Conservation (phyloP, 805 yeast species). For the Yamadazyma kitorensis region DNA sequence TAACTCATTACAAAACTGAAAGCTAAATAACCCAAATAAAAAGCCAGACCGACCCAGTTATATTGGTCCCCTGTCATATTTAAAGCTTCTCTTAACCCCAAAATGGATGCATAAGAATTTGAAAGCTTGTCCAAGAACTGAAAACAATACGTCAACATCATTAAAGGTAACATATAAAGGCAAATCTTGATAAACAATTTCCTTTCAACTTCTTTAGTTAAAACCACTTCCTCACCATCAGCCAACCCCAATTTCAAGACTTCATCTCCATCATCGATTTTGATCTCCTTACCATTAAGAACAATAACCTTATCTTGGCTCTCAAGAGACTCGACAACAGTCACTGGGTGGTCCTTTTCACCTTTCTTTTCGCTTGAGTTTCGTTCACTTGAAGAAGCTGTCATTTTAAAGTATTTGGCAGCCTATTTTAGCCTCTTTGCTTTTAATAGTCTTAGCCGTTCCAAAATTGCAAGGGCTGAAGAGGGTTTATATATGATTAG, state of each 20-base stretch:
- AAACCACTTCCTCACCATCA: conserved; percentile 12
- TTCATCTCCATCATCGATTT: conserved; percentile 32
- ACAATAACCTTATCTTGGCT: conserved; percentile 2
- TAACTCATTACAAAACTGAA: conserved; percentile 51
- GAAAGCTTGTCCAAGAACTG: conserved; percentile 39
- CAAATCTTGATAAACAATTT: conserved; percentile 22
- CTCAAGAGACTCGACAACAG: conserved; percentile 3
- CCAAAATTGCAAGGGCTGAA: too few species aligned
- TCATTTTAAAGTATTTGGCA: too few species aligned
- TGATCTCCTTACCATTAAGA: conserved; percentile 10
- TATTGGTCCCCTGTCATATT: conserved; percentile 34
- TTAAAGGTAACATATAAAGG: conserved; percentile 22
- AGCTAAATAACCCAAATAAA: conserved; percentile 56
- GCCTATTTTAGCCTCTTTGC: too few species aligned
- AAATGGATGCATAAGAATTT: conserved; percentile 36
- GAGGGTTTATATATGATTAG: too few species aligned
- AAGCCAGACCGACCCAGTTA: conserved; percentile 37
- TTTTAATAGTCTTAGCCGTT: too few species aligned
- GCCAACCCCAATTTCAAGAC: conserved; percentile 35
- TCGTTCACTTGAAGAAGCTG: too few species aligned
- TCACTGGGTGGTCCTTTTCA: too few species aligned
- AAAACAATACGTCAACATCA: conserved; percentile 23
- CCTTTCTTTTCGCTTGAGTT: conserved; percentile 1
- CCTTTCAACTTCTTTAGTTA: conserved; percentile 16
- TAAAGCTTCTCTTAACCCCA: conserved; percentile 37